Evolutionary conservation across 208 protist genomes (phyloP), one percentile per base, ranked within the genome.

Genomic region (Wallacemonas collosoma): DNA sequence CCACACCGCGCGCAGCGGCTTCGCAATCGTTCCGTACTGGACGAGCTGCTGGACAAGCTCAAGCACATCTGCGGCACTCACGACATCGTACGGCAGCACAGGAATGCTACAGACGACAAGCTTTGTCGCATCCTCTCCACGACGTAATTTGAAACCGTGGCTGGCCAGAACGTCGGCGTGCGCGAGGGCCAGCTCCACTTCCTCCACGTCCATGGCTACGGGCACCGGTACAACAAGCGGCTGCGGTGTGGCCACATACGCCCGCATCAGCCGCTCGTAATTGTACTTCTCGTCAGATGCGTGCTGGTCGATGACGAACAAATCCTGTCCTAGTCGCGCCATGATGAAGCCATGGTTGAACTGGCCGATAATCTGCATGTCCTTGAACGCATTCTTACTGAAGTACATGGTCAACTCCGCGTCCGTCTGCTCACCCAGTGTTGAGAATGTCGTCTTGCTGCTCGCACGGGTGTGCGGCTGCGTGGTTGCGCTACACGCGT

Each of bases 341-440:
- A 98, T 74, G 73, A 98, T 98, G 80, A 98, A 98, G 66, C 95
- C 95, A 70, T 95, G 85, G 78, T 98, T 98, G 76, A 98, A 98
- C 82, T 98, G 96, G 1, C 96, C 96, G 48, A 97, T 78, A 61
- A 98, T 78, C 41, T 72, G 70, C 94, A 98, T 93, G 60, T 95
- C 72, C 41, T 75, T 83, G 71, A 98, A 98, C 44, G 89, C 88
- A 41, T 73, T 72, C 71, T 97, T 98, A 56, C 83, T 73, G 55
- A 96, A 90, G 73, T 88, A 81, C 50, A 72, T 55, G 36, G 72
- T 83, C 73, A 95, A 76, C 66, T 93, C 84, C 17, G 76, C 57
- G 35, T 88, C 86, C 0, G 82, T 91, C 64, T 95, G 90, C 17
- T 83, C 81, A 2, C 54, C 71, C 35, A 94, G 77, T 2, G 67